Evolutionary conservation across 768 basidiomycete species (phyloP).

Genomic region (Hypholoma sublateritium): DNA sequence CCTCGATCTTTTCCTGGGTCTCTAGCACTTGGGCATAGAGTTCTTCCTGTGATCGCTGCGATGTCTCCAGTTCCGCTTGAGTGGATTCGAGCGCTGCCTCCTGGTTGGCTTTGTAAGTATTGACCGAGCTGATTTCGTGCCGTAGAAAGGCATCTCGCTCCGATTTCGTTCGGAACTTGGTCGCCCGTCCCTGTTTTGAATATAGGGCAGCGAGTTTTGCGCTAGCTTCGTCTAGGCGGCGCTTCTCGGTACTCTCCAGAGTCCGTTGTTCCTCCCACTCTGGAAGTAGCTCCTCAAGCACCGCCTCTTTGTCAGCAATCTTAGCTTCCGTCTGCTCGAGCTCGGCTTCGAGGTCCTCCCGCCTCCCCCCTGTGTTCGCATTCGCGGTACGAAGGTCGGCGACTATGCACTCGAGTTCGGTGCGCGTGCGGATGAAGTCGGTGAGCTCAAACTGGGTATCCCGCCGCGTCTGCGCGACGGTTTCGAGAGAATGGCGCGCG

Average conservation of each 20-base stretch:
- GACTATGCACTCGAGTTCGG: slow-evolving; percentile 84
- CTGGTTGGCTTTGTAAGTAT: slow-evolving; percentile 59
- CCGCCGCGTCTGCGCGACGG: slow-evolving; percentile 64
- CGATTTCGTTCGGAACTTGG: slow-evolving; percentile 77
- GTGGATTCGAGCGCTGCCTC: slow-evolving; percentile 53
- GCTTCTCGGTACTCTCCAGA: slow-evolving; percentile 54
- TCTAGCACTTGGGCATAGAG: slow-evolving; percentile 59
- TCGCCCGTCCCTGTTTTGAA: slow-evolving; percentile 87
- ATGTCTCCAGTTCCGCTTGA: slow-evolving; percentile 46
- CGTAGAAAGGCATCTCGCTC: slow-evolving; percentile 84
- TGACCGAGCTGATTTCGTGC: slow-evolving; percentile 75
- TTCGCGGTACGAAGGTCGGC: slow-evolving; percentile 72
- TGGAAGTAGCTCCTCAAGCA: slow-evolving; percentile 65
- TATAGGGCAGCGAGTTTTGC: slow-evolving; percentile 74
- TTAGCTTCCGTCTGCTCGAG: slow-evolving; percentile 57
- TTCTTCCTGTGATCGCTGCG: slow-evolving; percentile 48
- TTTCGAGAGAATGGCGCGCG: slow-evolving; percentile 69
- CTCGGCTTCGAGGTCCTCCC: slow-evolving; percentile 64
- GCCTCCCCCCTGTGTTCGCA: slow-evolving; percentile 62
- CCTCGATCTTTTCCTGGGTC: slow-evolving; percentile 61
- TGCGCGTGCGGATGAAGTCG: slow-evolving; percentile 81
- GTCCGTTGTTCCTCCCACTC: slow-evolving; percentile 63
- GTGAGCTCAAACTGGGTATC: slow-evolving; percentile 83
- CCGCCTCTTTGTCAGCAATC: slow-evolving; percentile 61
- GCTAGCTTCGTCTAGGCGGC: slow-evolving; percentile 71